Percentiles rank a stretch among this genome's conserved stretches.
Conservation (phyloP, 768 basidiomycete genomes). For the Suillus fuscotomentosus region DNA sequence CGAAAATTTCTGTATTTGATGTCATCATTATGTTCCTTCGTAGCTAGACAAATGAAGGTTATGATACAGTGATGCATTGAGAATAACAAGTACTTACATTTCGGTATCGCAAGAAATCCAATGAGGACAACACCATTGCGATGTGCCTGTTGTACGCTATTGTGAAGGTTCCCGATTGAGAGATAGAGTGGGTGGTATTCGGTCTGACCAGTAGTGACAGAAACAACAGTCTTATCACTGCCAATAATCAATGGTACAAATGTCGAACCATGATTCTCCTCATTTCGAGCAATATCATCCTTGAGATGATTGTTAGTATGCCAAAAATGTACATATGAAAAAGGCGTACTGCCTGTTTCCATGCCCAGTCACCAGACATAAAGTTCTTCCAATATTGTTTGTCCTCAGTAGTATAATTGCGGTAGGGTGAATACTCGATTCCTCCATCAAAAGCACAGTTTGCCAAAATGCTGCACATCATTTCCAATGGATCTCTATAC, state of each 20-base stretch:
- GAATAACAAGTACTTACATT: not conserved
- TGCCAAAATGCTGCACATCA: constrained; percentile 16
- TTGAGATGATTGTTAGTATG: constrained; percentile 5
- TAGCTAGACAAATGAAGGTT: not conserved
- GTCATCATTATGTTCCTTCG: not conserved
- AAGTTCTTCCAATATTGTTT: constrained; percentile 5
- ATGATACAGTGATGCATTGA: not conserved
- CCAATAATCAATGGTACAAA: constrained; percentile 13
- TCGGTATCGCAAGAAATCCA: not conserved
- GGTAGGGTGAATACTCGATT: constrained; percentile 19
- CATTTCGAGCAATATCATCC: constrained; percentile 12
- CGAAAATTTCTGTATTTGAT: constrained; percentile 18
- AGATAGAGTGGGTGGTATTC: not conserved
- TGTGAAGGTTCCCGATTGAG: not conserved
- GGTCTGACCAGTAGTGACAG: not conserved
- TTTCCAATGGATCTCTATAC: constrained; percentile 20
- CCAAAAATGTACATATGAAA: not conserved
- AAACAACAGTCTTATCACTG: constrained; percentile 6
- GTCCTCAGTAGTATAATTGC: constrained; percentile 5
- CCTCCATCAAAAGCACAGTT: constrained; percentile 21
- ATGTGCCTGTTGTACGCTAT: not conserved
- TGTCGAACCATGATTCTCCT: constrained; percentile 23
- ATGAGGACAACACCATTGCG: not conserved
- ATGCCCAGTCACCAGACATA: constrained; percentile 15
- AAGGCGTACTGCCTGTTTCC: constrained; percentile 12